phyloP scores from a whole-genome alignment of 352 stramenopile genomes.

The Globisporangium spiculum region DNA sequence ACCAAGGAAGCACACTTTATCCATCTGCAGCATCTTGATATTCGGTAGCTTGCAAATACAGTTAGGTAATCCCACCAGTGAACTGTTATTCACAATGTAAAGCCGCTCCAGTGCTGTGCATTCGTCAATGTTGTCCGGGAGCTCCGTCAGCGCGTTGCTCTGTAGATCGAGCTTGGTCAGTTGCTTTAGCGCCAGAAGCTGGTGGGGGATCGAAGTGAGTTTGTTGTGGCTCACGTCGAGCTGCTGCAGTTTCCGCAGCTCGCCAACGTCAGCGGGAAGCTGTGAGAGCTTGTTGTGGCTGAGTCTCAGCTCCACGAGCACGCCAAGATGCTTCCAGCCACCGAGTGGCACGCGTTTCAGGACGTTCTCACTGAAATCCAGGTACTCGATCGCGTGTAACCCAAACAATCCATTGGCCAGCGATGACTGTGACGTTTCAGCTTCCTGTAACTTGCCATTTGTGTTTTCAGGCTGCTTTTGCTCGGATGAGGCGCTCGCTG shows the following conservation, averaged over 20 bases:
- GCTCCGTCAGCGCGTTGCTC: constrained; percentile 28
- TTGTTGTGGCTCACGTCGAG: constrained; percentile 53
- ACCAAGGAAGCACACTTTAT: constrained; percentile 51
- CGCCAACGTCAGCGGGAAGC: constrained; percentile 26
- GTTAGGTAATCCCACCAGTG: constrained; percentile 26
- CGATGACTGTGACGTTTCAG: background rate
- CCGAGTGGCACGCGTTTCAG: constrained; percentile 24
- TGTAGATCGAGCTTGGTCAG: constrained; percentile 32
- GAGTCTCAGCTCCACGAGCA: constrained; percentile 43
- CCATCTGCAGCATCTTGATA: constrained; percentile 38
- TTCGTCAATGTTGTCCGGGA: constrained; percentile 32
- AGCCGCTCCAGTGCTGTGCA: constrained; percentile 28
- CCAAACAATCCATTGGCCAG: constrained; percentile 27
- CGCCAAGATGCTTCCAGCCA: constrained; percentile 28
- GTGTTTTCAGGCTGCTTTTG: constrained; percentile 9
- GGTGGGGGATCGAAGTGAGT: constrained; percentile 23
- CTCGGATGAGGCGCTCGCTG: constrained; percentile 9
- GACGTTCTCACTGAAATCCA: constrained; percentile 50
- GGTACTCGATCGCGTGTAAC: constrained; percentile 26
- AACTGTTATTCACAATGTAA: constrained; percentile 35
- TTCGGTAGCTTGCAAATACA: constrained; percentile 22
- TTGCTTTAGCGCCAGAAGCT: constrained; percentile 22
- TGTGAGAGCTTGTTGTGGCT: constrained; percentile 36
- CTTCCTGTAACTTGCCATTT: background rate
- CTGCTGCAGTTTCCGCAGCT: constrained; percentile 24